These are phyloP conservation scores for Apiospora hydei DNA, from an alignment of 2,329 filamentous ascomycete genomes.

Conservation along the genomic window DNA sequence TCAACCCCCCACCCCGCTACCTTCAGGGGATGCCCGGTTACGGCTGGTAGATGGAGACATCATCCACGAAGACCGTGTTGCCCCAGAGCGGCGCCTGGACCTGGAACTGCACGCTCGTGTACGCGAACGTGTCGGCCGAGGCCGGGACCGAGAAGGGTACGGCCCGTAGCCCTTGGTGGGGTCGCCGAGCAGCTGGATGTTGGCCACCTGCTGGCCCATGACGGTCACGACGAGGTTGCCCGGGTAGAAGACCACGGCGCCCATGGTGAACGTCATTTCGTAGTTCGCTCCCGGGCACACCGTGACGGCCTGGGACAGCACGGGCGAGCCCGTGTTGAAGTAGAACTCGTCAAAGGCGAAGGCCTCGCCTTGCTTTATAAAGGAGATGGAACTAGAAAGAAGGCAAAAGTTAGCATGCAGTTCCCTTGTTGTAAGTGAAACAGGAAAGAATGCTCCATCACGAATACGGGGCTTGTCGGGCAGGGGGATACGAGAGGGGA, in stretches of 20 bases:
- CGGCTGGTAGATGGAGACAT: not conserved
- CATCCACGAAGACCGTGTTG: not conserved
- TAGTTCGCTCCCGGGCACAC: conserved; percentile 14
- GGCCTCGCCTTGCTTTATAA: too few species aligned
- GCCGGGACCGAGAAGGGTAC: conserved; percentile 3
- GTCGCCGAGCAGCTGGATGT: not conserved
- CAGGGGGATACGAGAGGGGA: too few species aligned
- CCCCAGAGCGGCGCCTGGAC: not conserved
- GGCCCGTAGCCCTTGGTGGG: conserved; percentile 2
- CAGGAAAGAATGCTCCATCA: not conserved
- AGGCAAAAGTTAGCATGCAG: not conserved
- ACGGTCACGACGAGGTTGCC: not conserved
- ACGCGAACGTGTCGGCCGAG: conserved; percentile 10
- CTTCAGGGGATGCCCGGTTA: not conserved
- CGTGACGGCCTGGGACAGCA: not conserved
- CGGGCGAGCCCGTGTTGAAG: not conserved
- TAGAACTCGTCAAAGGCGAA: too few species aligned
- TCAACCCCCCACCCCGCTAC: too few species aligned
- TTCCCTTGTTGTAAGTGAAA: not conserved
- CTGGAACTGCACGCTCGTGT: not conserved
- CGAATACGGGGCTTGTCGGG: too few species aligned
- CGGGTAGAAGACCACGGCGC: not conserved
- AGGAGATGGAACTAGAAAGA: not conserved
- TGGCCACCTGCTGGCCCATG: not conserved
- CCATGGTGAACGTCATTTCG: conserved; percentile 15